Percentiles rank a stretch among this genome's conserved stretches.
These are phyloP conservation scores for Aspergillus brasiliensis DNA, from an alignment of 2,329 filamentous ascomycete species.

Conservation along the genomic window DNA sequence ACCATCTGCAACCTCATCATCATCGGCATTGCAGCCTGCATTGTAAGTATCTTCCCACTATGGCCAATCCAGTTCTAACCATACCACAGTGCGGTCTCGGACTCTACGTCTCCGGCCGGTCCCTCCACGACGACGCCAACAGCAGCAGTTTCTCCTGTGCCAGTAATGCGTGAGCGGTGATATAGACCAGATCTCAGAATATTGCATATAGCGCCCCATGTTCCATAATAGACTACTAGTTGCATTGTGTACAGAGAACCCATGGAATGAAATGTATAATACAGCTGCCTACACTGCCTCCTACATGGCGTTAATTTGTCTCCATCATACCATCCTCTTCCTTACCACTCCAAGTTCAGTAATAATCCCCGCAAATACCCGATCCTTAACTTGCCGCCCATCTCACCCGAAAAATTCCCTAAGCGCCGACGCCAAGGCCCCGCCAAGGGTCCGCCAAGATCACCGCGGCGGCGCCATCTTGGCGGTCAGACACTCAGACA, in stretches of 20 bases:
- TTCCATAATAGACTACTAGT: neutral
- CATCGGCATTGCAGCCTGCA: conserved; percentile 18
- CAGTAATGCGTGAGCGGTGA: conserved; percentile 18
- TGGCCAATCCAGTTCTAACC: conserved; percentile 1
- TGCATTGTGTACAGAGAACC: neutral
- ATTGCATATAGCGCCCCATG: neutral
- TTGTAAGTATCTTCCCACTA: conserved; percentile 14
- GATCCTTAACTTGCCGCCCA: too few species aligned
- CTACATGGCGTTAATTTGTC: neutral
- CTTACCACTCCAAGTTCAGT: too few species aligned
- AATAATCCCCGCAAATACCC: too few species aligned
- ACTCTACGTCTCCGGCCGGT: conserved; percentile 33
- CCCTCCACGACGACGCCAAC: conserved; percentile 30
- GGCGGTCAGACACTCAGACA: neutral
- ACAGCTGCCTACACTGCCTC: neutral
- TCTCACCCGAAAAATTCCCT: neutral
- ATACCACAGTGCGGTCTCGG: conserved; percentile 32
- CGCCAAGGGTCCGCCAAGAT: neutral
- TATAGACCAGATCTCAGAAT: neutral
- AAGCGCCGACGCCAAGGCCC: neutral
- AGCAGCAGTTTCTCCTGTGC: conserved; percentile 35
- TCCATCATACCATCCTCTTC: too few species aligned
- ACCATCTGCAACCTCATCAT: conserved; percentile 21
- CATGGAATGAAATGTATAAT: neutral
- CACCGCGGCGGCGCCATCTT: neutral